phyloP scores from a whole-genome alignment of 192 early-diverging fungal species.

The Chytriomyces sp. region DNA sequence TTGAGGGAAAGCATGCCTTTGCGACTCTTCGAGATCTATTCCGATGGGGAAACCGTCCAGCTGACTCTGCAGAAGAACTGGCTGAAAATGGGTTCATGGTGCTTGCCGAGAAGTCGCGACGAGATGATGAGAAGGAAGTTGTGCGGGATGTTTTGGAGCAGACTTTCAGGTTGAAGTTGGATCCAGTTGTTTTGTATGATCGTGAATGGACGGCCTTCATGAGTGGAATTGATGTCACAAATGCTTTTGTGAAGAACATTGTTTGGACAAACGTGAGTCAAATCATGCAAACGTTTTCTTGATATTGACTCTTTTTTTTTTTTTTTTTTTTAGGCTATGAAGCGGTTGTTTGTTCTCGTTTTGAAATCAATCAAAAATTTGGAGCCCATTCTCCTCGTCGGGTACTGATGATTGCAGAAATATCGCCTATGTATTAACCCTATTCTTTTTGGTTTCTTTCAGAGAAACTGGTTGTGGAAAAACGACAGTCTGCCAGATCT shows the following conservation, averaged over 20 bases:
- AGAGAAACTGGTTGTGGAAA: conserved; percentile 97
- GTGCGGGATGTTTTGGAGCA: conserved; percentile 85
- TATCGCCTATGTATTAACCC: not conserved
- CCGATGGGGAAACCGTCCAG: conserved; percentile 91
- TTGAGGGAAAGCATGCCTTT: conserved; percentile 92
- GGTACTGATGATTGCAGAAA: conserved; percentile 36
- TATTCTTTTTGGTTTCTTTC: not conserved
- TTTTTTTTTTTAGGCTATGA: conserved; percentile 68
- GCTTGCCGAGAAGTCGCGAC: conserved; percentile 86
- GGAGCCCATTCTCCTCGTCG: conserved; percentile 94
- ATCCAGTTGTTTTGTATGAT: conserved; percentile 70
- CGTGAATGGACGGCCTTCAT: conserved; percentile 52
- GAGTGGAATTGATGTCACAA: conserved; percentile 2
- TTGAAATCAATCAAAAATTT: conserved; percentile 75
- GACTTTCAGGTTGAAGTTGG: conserved; percentile 73
- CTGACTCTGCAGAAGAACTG: conserved; percentile 69
- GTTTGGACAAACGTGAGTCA: conserved; percentile 83
- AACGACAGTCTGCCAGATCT: conserved; percentile 95
- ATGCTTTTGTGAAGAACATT: conserved; percentile 47
- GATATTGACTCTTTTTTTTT: not conserved
- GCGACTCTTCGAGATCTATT: conserved; percentile 97
- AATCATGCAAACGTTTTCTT: not conserved
- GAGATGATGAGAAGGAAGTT: conserved; percentile 77
- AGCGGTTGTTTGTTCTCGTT: conserved; percentile 84
- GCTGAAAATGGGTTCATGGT: conserved; percentile 97